A percentile compares a stretch with the other conserved stretches of the same genome.
Evolutionary conservation across 345 rosid species (phyloP).

Genomic region (Eucalyptus curtisii): DNA sequence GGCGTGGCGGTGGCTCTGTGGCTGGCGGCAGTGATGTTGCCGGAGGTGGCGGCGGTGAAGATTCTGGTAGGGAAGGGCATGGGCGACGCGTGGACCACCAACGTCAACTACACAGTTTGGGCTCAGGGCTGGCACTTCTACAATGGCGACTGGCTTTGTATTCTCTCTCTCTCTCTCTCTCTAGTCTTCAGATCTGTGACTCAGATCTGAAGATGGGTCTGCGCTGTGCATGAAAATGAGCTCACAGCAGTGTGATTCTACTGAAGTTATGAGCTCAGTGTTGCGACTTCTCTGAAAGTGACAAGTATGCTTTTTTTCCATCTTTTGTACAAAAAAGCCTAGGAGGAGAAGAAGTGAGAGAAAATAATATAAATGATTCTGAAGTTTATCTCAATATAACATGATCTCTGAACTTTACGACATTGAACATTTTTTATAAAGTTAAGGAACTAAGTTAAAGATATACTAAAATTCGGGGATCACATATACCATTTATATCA

Average conservation of each 20-base stretch:
- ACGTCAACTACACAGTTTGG: slow-evolving; percentile 81
- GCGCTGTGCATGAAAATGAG: not conserved
- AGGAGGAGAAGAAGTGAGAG: accelerated
- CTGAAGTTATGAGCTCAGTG: not conserved
- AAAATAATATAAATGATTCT: accelerated
- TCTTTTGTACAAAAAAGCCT: no score
- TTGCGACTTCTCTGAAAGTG: not conserved
- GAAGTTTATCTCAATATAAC: accelerated
- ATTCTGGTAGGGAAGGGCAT: slow-evolving; percentile 47
- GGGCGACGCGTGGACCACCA: slow-evolving; percentile 36
- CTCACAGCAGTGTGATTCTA: not conserved
- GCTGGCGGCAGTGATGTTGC: slow-evolving; percentile 11
- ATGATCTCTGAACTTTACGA: accelerated
- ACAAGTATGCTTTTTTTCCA: not conserved
- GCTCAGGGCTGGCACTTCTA: slow-evolving; percentile 70
- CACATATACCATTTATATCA: accelerated
- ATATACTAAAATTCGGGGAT: accelerated
- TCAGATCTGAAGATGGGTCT: not conserved
- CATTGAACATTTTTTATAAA: no score
- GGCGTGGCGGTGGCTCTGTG: not conserved
- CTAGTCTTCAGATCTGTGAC: slow-evolving; percentile 17
- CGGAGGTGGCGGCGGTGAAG: slow-evolving; percentile 14
- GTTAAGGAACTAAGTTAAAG: accelerated
- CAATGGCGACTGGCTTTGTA: slow-evolving; percentile 94
- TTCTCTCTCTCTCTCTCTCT: slow-evolving; percentile 2